Percentiles rank a stretch among this genome's conserved stretches.
Conservation (phyloP, 305 asterid genomes). For the Solanum aculeatissimum region DNA sequence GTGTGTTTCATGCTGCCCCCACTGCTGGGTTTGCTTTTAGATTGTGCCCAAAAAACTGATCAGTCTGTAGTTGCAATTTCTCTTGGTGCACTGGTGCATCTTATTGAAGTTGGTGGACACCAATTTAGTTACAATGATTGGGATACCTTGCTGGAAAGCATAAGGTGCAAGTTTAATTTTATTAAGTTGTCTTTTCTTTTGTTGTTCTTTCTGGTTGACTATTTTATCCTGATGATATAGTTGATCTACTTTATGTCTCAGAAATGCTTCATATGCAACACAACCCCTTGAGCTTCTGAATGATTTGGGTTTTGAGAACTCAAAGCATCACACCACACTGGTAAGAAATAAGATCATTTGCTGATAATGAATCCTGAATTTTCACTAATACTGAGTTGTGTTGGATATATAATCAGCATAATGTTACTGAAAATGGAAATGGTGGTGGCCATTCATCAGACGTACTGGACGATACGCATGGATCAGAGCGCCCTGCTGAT, state of each 20-base stretch:
- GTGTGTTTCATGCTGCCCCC: constrained; percentile 98
- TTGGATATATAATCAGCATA: constrained; percentile 21
- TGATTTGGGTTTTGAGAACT: constrained; percentile 64
- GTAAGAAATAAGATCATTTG: constrained; percentile 40
- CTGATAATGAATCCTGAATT: constrained; percentile 12
- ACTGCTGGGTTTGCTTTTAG: constrained; percentile 83
- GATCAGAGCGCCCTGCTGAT: constrained; percentile 33
- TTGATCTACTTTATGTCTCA: constrained; percentile 23
- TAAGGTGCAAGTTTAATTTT: constrained; percentile 40
- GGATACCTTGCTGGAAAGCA: constrained; percentile 92
- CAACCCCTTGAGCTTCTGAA: constrained; percentile 99
- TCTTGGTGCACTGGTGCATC: constrained; percentile 94
- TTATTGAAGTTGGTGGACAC: constrained; percentile 98
- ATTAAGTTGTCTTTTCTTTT: neutral
- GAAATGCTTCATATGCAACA: constrained; percentile 96
- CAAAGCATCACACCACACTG: constrained; percentile 35
- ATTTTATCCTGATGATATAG: constrained; percentile 7
- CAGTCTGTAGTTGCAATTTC: constrained; percentile 93
- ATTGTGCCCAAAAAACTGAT: constrained; percentile 96
- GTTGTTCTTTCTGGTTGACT: neutral
- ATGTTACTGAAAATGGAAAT: constrained; percentile 47
- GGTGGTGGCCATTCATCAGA: constrained; percentile 4
- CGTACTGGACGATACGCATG: constrained; percentile 35
- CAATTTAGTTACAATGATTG: constrained; percentile 90
- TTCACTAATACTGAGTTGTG: constrained; percentile 18